phyloP scores from a whole-genome alignment of 2,329 filamentous ascomycete species.

The Phaeomoniella chlamydospora region DNA sequence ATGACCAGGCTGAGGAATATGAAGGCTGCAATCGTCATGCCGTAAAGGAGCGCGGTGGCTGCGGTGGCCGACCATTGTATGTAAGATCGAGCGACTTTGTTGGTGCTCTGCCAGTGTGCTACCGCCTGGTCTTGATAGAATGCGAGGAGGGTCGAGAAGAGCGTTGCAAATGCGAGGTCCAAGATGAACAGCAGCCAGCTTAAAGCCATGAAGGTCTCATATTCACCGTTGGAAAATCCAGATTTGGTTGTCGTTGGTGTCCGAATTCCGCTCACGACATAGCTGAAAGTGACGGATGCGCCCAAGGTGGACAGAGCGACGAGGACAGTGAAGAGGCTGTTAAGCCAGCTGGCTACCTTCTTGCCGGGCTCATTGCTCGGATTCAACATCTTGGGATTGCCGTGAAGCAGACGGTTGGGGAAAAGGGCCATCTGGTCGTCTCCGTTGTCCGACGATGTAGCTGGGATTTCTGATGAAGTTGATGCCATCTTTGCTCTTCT shows the following conservation, averaged over 20 bases:
- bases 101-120: conserved; percentile 11
- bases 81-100: neutral
- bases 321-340: conserved; percentile 11
- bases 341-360: conserved; percentile 9
- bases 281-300: conserved; percentile 12
- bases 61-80: conserved; percentile 11
- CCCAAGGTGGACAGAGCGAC: conserved; percentile 12
- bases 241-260: neutral
- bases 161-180: conserved; percentile 10
- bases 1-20: conserved; percentile 11
- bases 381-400: neutral
- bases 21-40: conserved; percentile 10
- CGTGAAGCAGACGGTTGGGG: too few species aligned
- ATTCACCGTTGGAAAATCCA: neutral
- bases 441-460: too few species aligned
- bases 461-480: too few species aligned
- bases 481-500: too few species aligned
- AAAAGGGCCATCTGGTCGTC: too few species aligned
- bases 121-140: conserved; percentile 13
- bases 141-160: conserved; percentile 11
- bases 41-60: conserved; percentile 10
- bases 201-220: conserved; percentile 8
- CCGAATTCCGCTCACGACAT: conserved; percentile 6
- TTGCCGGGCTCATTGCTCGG: neutral
- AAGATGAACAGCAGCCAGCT: conserved; percentile 13